Conservation (phyloP, 345 rosid species). For the Streptanthus diversifolius region DNA sequence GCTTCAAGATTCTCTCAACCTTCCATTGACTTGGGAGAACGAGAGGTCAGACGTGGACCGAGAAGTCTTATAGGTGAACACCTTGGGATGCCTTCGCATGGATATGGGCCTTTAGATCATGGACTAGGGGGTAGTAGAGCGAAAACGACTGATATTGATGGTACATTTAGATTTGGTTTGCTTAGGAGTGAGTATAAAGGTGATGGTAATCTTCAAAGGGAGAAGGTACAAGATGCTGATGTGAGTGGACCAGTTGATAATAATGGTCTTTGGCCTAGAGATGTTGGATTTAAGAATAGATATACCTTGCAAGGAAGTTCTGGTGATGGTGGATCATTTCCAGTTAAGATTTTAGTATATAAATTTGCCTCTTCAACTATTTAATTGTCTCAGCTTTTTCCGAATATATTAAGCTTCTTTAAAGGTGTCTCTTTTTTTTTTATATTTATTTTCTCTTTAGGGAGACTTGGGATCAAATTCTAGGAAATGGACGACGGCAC, state of each 20-base stretch:
- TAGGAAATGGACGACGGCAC: conserved; percentile 31
- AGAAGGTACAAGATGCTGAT: not conserved
- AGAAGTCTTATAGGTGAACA: not conserved
- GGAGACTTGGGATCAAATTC: conserved; percentile 19
- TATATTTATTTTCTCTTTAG: conserved; percentile 34
- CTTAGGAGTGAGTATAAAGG: not conserved
- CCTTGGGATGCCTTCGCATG: not conserved
- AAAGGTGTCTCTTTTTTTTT: not conserved
- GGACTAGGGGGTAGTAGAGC: too few relatives aligned
- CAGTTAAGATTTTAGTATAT: conserved; percentile 20
- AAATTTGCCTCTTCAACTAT: not conserved
- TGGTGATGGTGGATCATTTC: not conserved
- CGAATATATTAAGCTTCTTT: not conserved
- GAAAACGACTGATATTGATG: too few relatives aligned
- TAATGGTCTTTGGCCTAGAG: conserved; percentile 46
- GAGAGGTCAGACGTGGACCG: not conserved
- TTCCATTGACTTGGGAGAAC: not conserved
- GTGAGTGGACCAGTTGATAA: not conserved
- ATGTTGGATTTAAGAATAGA: conserved; percentile 48
- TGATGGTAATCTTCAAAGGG: not conserved
- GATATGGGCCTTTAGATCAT: not conserved
- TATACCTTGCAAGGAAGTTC: conserved; percentile 43
- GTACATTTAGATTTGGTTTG: not conserved
- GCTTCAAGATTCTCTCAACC: not conserved
- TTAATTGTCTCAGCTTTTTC: not conserved